These are phyloP conservation scores for Iberis pinnata DNA, from an alignment of 345 rosid species.

Conservation along the genomic window DNA sequence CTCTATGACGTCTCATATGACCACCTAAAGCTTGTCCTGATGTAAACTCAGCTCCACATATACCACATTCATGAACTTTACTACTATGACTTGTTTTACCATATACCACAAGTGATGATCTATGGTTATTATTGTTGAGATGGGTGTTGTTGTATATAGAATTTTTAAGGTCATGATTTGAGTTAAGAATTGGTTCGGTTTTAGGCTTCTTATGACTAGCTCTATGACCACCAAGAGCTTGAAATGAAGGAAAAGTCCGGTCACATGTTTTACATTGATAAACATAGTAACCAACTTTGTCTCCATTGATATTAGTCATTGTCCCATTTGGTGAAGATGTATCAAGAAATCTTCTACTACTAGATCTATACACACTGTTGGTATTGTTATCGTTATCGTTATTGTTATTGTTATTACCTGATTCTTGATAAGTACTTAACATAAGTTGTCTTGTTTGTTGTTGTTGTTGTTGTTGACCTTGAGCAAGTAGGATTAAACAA, in stretches of 20 bases:
- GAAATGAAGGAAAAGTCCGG: conserved; percentile 81
- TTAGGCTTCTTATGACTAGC: conserved; percentile 96
- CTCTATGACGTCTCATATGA: conserved; percentile 91
- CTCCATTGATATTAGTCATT: conserved; percentile 29
- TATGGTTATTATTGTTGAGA: conserved; percentile 37
- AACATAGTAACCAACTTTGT: conserved; percentile 66
- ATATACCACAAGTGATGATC: conserved; percentile 18
- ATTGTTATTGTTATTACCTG: conserved; percentile 14
- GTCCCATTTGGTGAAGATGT: conserved; percentile 35
- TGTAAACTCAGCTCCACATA: conserved; percentile 81
- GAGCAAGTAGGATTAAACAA: conserved; percentile 83
- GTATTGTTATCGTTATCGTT: too few relatives aligned
- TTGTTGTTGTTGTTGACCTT: conserved; percentile 36
- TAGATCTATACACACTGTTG: conserved; percentile 38
- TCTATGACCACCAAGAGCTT: conserved; percentile 95
- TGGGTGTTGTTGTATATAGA: conserved; percentile 43
- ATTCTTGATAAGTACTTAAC: conserved; percentile 21
- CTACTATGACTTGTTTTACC: conserved; percentile 18
- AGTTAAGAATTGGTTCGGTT: conserved; percentile 14
- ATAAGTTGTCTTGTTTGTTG: conserved; percentile 27
- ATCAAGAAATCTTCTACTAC: conserved; percentile 59
- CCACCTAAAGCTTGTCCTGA: conserved; percentile 99
- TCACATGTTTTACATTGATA: conserved; percentile 92
- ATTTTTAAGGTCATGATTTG: conserved; percentile 31
- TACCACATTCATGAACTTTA: conserved; percentile 84